Evolutionary conservation across 169 alveolate genomes (phyloP), one percentile per base, ranked within the genome.

Genomic region (Plasmodium vivax): DNA sequence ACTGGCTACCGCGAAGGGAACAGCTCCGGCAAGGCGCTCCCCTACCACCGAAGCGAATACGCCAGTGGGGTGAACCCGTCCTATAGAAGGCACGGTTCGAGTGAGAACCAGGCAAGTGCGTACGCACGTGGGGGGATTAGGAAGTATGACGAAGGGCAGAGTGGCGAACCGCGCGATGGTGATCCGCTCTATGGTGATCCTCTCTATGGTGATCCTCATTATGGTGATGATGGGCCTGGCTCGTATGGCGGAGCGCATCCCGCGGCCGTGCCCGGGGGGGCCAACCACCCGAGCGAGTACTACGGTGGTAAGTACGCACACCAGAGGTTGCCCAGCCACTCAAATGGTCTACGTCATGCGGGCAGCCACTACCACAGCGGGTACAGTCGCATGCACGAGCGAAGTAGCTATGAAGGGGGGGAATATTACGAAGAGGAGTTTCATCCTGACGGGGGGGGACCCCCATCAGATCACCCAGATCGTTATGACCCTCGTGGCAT

Each of bases 401-500:
- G 84, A 38, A 45, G 23, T 23, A 32, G 54, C 23, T 84, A 84
- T 84, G 84, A 72, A 34, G 73, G 38, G 77, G 77, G 72, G 8
- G 68, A 84, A 3, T 72, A 68, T 43, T 62, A 84, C 38, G 38
- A 72, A 0, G 58, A 68, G 38, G 38, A 62, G 75, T 14, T 4
- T 19, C 9, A 62, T 27, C 75, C 27, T 19, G 36, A n/a, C 38
- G n/a, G n/a, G n/a, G n/a, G 34, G 27, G 77, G n/a, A 68, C 14
- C 14, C 16, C 41, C 77, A 68, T 9, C 77, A 7, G 77, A 68
- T 68, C 77, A 68, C 14, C n/a, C 41, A 27, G 77, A n/a, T 27
- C 23, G 10, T 68, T 30, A 30, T 68, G 16, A 68, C 77, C 32
- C 32, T 23, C 32, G 77, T 30, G 38, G 4, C 30, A 68, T 68